These are phyloP conservation scores for Chenopodium formosanum DNA, from an alignment of 148 eudicot genomes.

Conservation along the genomic window DNA sequence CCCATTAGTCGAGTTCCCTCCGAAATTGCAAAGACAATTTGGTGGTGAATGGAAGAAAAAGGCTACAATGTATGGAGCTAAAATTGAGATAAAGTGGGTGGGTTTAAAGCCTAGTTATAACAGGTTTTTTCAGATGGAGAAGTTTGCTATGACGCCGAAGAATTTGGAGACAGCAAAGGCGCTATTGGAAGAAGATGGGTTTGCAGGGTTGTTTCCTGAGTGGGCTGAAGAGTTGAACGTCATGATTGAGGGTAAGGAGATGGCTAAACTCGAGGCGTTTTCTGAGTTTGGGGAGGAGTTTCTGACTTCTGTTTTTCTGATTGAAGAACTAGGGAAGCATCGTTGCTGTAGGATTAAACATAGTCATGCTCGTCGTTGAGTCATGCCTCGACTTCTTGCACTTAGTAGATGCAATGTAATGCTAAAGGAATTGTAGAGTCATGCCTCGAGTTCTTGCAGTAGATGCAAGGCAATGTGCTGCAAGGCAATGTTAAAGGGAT, in stretches of 20 bases:
- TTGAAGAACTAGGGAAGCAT: slow-evolving; percentile 17
- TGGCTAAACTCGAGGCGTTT: slow-evolving; percentile 9
- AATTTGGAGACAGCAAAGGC: neutral
- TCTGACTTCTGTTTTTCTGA: slow-evolving; percentile 8
- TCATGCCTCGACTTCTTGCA: neutral
- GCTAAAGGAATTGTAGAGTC: too few relatives aligned
- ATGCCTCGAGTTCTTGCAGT: too few relatives aligned
- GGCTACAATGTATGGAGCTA: slow-evolving; percentile 5
- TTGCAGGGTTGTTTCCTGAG: slow-evolving; percentile 15
- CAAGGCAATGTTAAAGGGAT: too few relatives aligned
- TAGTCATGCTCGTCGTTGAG: neutral
- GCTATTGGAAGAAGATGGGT: slow-evolving; percentile 2
- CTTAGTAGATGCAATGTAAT: too few relatives aligned
- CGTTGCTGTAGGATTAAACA: slow-evolving; percentile 1
- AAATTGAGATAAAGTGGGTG: slow-evolving; percentile 4
- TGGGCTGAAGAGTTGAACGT: slow-evolving; percentile 8
- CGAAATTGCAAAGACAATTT: slow-evolving; percentile 6
- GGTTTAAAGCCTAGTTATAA: slow-evolving; percentile 15
- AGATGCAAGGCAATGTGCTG: too few relatives aligned
- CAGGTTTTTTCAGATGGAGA: slow-evolving; percentile 1
- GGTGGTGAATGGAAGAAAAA: slow-evolving; percentile 8
- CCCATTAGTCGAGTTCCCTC: neutral
- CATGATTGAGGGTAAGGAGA: neutral
- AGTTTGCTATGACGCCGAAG: neutral
- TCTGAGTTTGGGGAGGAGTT: slow-evolving; percentile 2